Evolutionary conservation across 164 flowering plant species (phyloP), one percentile per base, ranked within the genome.

Genomic region (Tetracentron sinense): DNA sequence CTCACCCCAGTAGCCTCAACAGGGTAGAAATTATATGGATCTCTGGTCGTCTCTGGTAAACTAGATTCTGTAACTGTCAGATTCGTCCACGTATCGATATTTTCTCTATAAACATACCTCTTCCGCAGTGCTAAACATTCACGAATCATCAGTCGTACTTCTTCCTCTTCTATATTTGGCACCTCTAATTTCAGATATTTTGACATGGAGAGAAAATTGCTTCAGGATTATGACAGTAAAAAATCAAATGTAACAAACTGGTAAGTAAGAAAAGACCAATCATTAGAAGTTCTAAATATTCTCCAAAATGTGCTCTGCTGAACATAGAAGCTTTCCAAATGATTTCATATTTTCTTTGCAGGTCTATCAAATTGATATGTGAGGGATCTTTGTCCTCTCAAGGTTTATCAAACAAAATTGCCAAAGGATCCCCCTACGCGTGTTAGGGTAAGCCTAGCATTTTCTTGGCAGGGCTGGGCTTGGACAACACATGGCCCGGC

Each of bases 71-170:
- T 42, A 44, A 23, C 49, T 38, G 62, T 42, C 68, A 8, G 72
- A 38, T 74, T 78, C 62, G 11, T 66, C 91, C 91, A 88, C 14
- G 89, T 89, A 48, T 77, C 81, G 69, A 75, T 71, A 33, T 66
- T 26, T 74, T 85, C 94, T 74, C 72, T 73, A 66, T 58, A 88
- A 25, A 88, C 78, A 74, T 86, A 88, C 11, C 60, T 74, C 46
- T 83, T 73, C 69, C 95, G 75, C 73, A 88, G 64, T 49, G 79
- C 84, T 56, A 88, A 69, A 63, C 89, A 83, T 60, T 83, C 86
- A 48, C 74, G 76, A 30, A 88, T 61, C 78, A 83, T 63, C 69
- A 61, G 69, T 22, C 71, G 52, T n/a, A 79, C 89, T 71, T 88
- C 95, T 70, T 78, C 85, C 49, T 88, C 95, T 72, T 88, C 95